Evolutionary conservation across 139 green algal genomes (phyloP).

Genomic region (Tetraselmis striata): DNA sequence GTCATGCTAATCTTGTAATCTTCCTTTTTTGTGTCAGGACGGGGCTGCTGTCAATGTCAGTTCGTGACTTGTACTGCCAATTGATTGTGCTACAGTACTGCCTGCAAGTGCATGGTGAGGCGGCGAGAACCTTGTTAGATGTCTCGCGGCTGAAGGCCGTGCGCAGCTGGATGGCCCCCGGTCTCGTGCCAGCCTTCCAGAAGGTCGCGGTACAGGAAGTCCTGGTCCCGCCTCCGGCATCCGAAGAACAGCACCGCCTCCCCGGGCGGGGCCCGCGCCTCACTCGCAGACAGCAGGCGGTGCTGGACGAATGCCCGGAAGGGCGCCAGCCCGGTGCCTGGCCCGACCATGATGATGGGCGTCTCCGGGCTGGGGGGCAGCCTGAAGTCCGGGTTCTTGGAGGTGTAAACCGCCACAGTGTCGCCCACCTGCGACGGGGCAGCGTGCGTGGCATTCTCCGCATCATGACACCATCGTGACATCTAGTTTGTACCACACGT

Average conservation of each 20-base stretch:
- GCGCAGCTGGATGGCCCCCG: slow-evolving; percentile 53
- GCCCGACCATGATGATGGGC: slow-evolving; percentile 89
- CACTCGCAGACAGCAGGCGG: background rate
- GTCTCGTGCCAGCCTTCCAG: slow-evolving; percentile 58
- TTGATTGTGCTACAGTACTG: too few relatives aligned
- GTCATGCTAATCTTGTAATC: too few relatives aligned
- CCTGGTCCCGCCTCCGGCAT: slow-evolving; percentile 68
- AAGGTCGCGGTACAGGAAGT: slow-evolving; percentile 72
- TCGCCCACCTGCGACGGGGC: background rate
- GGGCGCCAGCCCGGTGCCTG: slow-evolving; percentile 82
- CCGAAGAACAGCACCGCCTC: slow-evolving; percentile 79
- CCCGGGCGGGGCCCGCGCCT: slow-evolving; percentile 3
- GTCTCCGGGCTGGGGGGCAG: slow-evolving; percentile 46
- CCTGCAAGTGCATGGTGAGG: too few relatives aligned
- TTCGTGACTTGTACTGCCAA: too few relatives aligned
- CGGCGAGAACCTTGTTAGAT: too few relatives aligned
- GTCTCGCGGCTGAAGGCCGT: slow-evolving; percentile 75
- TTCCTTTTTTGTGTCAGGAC: too few relatives aligned
- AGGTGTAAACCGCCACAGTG: slow-evolving; percentile 63
- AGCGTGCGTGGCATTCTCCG: too few relatives aligned
- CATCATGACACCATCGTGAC: too few relatives aligned
- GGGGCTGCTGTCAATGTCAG: too few relatives aligned
- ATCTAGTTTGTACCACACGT: too few relatives aligned
- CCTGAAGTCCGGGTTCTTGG: slow-evolving; percentile 81
- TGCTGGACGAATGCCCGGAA: slow-evolving; percentile 72